A percentile compares a stretch with the other conserved stretches of the same genome.
Evolutionary conservation across 2,329 filamentous ascomycete species (phyloP).

Genomic region (Blastomyces gilchristii): DNA sequence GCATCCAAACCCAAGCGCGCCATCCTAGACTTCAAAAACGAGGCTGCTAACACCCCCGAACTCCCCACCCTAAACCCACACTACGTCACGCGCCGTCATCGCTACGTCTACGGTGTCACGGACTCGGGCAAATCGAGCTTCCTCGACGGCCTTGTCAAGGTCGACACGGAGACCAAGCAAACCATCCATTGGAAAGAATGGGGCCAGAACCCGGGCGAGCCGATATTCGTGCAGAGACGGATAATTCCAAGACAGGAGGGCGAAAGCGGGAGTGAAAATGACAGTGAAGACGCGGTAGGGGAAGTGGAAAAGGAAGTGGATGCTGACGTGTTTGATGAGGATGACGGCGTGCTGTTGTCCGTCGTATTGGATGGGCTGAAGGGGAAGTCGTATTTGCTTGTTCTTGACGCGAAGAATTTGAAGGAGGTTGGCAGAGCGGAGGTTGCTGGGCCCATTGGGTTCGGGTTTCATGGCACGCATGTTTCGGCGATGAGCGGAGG

Average conservation of each 20-base stretch:
- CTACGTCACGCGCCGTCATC: slow-evolving; percentile 36
- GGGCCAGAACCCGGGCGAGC: slow-evolving; percentile 44
- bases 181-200: slow-evolving; percentile 37
- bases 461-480: slow-evolving; percentile 46
- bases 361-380: slow-evolving; percentile 43
- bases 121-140: slow-evolving; percentile 41
- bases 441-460: slow-evolving; percentile 39
- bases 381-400: slow-evolving; percentile 45
- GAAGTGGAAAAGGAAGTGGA: slow-evolving; percentile 12
- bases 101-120: slow-evolving; percentile 41
- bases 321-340: slow-evolving; percentile 31
- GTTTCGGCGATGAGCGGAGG: slow-evolving; percentile 17
- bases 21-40: slow-evolving; percentile 21
- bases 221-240: slow-evolving; percentile 40
- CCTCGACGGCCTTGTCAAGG: slow-evolving; percentile 44
- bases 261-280: not conserved
- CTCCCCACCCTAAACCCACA: slow-evolving; percentile 43
- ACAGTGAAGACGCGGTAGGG: not conserved
- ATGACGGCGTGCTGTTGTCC: slow-evolving; percentile 44
- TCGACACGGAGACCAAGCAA: slow-evolving; percentile 38
- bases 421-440: slow-evolving; percentile 43
- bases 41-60: slow-evolving; percentile 29
- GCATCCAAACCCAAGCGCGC: slow-evolving; percentile 13
- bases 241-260: slow-evolving; percentile 20
- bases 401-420: slow-evolving; percentile 41